Evolutionary conservation across 176 grass and related monocot genomes (phyloP), one percentile per base, ranked within the genome.

Genomic region (Aegilops sharonensis): DNA sequence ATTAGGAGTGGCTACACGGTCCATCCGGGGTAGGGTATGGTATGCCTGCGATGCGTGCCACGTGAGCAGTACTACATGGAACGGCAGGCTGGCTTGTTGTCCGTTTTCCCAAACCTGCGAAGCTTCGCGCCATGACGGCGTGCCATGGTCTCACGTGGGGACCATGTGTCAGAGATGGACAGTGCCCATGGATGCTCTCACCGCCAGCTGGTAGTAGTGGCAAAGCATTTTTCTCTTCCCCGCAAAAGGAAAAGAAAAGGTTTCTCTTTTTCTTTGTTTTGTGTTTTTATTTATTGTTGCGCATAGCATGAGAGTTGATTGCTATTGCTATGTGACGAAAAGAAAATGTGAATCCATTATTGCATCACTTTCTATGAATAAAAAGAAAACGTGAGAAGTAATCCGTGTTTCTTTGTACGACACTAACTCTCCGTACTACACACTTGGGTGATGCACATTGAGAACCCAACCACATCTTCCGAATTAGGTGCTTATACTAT

Each of bases 111-210:
- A 10, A 42, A 10, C n/a, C 17, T 30, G 8, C 0, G 78, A 88
- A 94, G 72, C 78, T 92, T 92, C 79, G 11, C 78, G 23, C 40
- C 13, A 8, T 88, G 85, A 89, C 68, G 73, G 78, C 60, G 6
- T 48, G 42, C 72, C 77, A 82, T 83, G 50, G 23, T 13, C 43
- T 75, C 72, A 30, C 67, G 64, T 10, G 72, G 37, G 82, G 25
- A 64, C 82, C 48, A 72, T 3, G 2, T 67, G 56, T 14, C 52
- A 78, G 64, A 6, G 11, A 9, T 18, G 14, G 29, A 15, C 3
- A 15, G 70, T 37, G 35, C 35, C 1, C 8, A 70, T 63, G 68
- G 83, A 0, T 81, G 8, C 32, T 80, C n/a, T 84, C 52, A 52
- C 80, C 35, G 15, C 15, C 50, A 54, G 50, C 50, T 0, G 2